Evolutionary conservation across 2,329 filamentous ascomycete genomes (phyloP).

Genomic region (Botrytis medusae): DNA sequence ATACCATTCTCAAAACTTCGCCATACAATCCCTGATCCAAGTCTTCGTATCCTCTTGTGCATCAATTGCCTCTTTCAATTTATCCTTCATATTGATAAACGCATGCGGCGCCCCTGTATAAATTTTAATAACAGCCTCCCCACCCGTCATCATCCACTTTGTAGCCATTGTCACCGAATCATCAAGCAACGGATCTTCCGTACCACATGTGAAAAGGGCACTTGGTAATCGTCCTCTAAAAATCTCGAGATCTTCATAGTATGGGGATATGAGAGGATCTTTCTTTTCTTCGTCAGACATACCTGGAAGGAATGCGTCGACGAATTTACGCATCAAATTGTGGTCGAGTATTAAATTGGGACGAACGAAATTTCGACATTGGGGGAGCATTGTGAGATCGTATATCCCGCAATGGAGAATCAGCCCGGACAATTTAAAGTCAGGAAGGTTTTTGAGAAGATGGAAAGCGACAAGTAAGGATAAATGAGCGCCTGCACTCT

Average conservation of each 20-base stretch:
- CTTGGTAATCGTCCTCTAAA: slow-evolving; percentile 46
- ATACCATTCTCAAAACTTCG: background rate
- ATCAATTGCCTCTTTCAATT: slow-evolving; percentile 28
- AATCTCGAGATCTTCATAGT: slow-evolving; percentile 48
- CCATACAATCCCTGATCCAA: slow-evolving; percentile 27
- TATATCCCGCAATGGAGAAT: slow-evolving; percentile 55
- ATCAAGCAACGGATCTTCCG: slow-evolving; percentile 53
- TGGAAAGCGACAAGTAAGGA: slow-evolving; percentile 48
- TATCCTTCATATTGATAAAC: slow-evolving; percentile 41
- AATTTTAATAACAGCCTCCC: slow-evolving; percentile 52
- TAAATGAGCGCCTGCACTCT: slow-evolving; percentile 54
- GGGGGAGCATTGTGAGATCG: slow-evolving; percentile 48
- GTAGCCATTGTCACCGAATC: slow-evolving; percentile 54
- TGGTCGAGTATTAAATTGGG: slow-evolving; percentile 44
- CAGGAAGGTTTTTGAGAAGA: slow-evolving; percentile 43
- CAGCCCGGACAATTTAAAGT: slow-evolving; percentile 49
- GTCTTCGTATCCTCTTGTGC: slow-evolving; percentile 28
- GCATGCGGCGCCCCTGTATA: slow-evolving; percentile 56
- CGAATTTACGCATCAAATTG: slow-evolving; percentile 48
- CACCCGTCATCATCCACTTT: slow-evolving; percentile 54
- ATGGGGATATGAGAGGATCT: slow-evolving; percentile 49
- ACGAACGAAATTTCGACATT: slow-evolving; percentile 36
- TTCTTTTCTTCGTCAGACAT: slow-evolving; percentile 44
- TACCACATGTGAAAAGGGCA: slow-evolving; percentile 55
- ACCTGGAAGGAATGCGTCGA: slow-evolving; percentile 47